Base-by-base conservation (phyloP, 805 yeast species). In the Kodamaea lidongshanica region DNA sequence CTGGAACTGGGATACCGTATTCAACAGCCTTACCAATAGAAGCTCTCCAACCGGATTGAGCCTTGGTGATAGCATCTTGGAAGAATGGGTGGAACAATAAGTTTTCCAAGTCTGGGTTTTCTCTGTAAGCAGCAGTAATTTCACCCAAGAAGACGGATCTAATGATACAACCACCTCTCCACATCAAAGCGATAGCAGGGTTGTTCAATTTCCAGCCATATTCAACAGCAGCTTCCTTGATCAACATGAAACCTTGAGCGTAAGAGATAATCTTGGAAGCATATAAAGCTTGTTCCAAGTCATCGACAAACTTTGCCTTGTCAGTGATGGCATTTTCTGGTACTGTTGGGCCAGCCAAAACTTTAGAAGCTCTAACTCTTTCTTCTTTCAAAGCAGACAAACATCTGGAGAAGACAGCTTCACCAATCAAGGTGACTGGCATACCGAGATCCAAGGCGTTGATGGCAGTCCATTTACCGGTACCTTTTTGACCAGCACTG, bases 141-240 rank as follows among this genome's bases (percentile, higher is more conserved):
- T 89, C 96, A 57, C 79, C 96, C 58, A 89, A 74, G 83, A 89
- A 89, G 45, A 89, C 96, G 36, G 98, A 89, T 77, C 97, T 85
- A 70, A 89, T 89, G 66, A 89, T 89, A 77, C 98, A 89, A 53
- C 98, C 98, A 72, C 98, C 98, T 77, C 98, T 81, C 98, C 98
- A 89, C 97, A 89, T 89, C 55, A 92, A 77, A 50, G 97, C 97
- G 53, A 92, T 92, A 38, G 95, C 92, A 51, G 97, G 95, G 79
- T 85, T 83, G 81, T 89, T 92, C 61, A 89, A 75, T 66, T 84
- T 79, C 98, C 98, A 89, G 56, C 79, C 79, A 76, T 86, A 89
- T 64, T 86, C 95, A 67, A 76, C 80, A 48, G 95, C 97, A 50
- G 97, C 97, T 68, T 89, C 96, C 65, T 94, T 85, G 70, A 89